Evolutionary conservation across 306 rosid species (phyloP).

Genomic region (Cicer bijugum): DNA sequence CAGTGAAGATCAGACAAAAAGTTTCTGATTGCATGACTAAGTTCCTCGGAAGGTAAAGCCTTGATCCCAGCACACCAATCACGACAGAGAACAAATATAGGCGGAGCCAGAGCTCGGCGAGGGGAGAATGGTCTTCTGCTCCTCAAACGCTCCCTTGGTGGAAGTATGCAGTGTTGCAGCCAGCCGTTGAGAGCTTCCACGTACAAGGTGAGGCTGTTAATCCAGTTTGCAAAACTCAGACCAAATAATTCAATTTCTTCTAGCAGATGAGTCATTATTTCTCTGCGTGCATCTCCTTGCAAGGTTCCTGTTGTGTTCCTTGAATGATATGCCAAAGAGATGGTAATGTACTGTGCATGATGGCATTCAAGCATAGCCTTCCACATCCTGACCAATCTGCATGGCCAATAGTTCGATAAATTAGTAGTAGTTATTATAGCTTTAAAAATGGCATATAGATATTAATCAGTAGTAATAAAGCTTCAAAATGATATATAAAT

Average conservation of each 20-base stretch:
- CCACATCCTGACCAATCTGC: slow-evolving; percentile 93
- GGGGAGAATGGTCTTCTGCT: slow-evolving; percentile 83
- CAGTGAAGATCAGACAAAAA: slow-evolving; percentile 64
- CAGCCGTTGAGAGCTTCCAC: slow-evolving; percentile 82
- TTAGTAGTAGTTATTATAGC: not conserved
- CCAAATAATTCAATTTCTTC: slow-evolving; percentile 89
- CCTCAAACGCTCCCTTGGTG: slow-evolving; percentile 75
- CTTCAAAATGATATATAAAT: not conserved
- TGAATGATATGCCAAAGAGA: slow-evolving; percentile 93
- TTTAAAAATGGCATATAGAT: slow-evolving; percentile 7
- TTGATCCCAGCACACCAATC: slow-evolving; percentile 84
- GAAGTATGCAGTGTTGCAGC: slow-evolving; percentile 80
- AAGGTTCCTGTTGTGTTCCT: slow-evolving; percentile 57
- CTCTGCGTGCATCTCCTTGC: slow-evolving; percentile 65
- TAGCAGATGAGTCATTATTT: slow-evolving; percentile 61
- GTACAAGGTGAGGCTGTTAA: slow-evolving; percentile 84
- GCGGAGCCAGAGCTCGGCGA: slow-evolving; percentile 79
- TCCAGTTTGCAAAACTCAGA: slow-evolving; percentile 91
- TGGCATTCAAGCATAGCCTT: slow-evolving; percentile 98
- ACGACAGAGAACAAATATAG: slow-evolving; percentile 79
- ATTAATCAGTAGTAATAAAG: not conserved
- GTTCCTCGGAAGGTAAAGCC: slow-evolving; percentile 76
- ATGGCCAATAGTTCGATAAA: not conserved
- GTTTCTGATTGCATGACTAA: slow-evolving; percentile 66
- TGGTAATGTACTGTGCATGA: slow-evolving; percentile 95